These are phyloP conservation scores for Zasmidium angulare DNA, from an alignment of 2,329 filamentous ascomycete genomes.

Conservation along the genomic window DNA sequence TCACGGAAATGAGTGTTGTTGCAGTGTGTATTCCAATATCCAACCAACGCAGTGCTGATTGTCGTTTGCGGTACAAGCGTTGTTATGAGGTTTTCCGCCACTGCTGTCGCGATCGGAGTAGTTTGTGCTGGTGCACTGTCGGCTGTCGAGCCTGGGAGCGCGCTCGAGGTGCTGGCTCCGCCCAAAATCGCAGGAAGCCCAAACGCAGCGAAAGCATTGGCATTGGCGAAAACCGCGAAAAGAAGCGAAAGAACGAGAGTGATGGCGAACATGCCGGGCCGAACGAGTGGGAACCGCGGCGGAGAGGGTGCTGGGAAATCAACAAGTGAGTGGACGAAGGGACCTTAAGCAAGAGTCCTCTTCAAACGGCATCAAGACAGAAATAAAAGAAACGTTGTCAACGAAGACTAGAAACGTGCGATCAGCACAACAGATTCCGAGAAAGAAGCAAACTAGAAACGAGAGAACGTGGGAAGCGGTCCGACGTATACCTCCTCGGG, in stretches of 20 bases:
- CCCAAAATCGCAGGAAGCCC: neutral
- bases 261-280: conserved; percentile 1
- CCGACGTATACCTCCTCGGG: neutral
- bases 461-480: neutral
- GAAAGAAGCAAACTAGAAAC: neutral
- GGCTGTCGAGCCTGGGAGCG: neutral
- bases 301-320: neutral
- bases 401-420: neutral
- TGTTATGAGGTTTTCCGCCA: neutral
- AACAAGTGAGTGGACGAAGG: neutral
- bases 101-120: neutral
- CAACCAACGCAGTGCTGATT: neutral
- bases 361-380: neutral
- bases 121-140: neutral
- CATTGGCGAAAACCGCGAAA: neutral
- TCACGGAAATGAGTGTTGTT: neutral
- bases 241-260: conserved; percentile 1
- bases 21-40: neutral
- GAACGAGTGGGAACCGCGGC: conserved; percentile 1
- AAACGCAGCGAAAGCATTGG: neutral
- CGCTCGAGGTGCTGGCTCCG: neutral
- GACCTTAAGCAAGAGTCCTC: neutral
- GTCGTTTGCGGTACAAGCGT: neutral
- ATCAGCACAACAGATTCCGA: neutral
- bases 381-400: neutral